Percentiles rank a stretch among this genome's conserved stretches.
These are phyloP conservation scores for Cyanidioschyzon merolae DNA, from an alignment of 23 red algal genomes.

Conservation along the genomic window DNA sequence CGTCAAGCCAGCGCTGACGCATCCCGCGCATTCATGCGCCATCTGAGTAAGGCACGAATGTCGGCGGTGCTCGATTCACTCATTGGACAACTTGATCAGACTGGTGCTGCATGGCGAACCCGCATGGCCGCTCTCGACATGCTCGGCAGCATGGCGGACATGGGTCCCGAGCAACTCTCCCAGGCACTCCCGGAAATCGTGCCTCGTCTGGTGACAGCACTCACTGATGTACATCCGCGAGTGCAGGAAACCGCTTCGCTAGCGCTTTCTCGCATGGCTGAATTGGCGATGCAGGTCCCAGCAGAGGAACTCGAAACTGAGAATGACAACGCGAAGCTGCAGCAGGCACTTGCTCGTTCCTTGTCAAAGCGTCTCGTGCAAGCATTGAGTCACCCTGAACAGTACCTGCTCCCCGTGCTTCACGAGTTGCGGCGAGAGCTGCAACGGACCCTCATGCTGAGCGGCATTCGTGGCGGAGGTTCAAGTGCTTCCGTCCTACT, in stretches of 20 bases:
- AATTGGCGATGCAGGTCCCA: conserved; percentile 22
- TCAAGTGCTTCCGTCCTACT: neutral
- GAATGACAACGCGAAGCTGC: conserved; percentile 8
- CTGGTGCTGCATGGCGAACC: conserved; percentile 64
- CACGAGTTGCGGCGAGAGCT: neutral
- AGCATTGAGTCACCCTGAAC: conserved; percentile 19
- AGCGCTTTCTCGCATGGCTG: conserved; percentile 36
- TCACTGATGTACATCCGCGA: conserved; percentile 87
- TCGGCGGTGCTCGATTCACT: conserved; percentile 57
- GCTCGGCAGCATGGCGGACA: conserved; percentile 79
- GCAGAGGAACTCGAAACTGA: conserved; percentile 32
- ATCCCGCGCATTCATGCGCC: conserved; percentile 65
- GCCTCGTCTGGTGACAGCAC: conserved; percentile 58
- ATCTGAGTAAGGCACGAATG: conserved; percentile 60
- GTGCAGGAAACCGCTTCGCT: conserved; percentile 35
- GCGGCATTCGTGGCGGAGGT: neutral
- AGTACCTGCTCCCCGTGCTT: neutral
- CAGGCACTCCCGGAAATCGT: conserved; percentile 70
- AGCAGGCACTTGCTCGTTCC: neutral
- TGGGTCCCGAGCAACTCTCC: conserved; percentile 73
- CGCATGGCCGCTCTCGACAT: conserved; percentile 64
- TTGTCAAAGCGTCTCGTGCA: conserved; percentile 23
- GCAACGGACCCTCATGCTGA: neutral
- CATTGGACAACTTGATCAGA: conserved; percentile 31
- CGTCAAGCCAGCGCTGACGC: conserved; percentile 59